Evolutionary conservation across 768 basidiomycete genomes (phyloP).

Genomic region (Pholiota molesta): DNA sequence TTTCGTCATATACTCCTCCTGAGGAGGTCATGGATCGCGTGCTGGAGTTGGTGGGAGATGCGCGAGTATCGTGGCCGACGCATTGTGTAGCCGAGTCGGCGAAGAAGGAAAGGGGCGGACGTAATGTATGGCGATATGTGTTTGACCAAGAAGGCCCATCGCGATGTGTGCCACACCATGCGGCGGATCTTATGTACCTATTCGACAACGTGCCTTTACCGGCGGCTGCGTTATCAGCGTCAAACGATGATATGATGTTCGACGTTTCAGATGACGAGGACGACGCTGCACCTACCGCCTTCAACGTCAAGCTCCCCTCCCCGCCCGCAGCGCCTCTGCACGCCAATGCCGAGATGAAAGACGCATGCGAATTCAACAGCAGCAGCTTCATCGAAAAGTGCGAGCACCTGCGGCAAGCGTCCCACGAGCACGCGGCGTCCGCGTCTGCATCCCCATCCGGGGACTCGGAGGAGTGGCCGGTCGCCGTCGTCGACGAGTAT

Average conservation of each 20-base stretch:
- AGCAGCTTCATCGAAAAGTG: slow-evolving; percentile 8
- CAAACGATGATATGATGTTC: slow-evolving; percentile 8
- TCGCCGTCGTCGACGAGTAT: slow-evolving; percentile 65
- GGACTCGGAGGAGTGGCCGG: slow-evolving; percentile 49
- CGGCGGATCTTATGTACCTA: slow-evolving; percentile 73
- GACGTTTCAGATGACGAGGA: slow-evolving; percentile 35
- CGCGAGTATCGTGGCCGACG: slow-evolving; percentile 77
- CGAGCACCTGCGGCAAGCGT: background rate
- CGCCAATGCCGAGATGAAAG: slow-evolving; percentile 4
- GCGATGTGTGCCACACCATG: slow-evolving; percentile 67
- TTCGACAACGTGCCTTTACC: slow-evolving; percentile 76
- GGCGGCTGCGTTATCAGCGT: slow-evolving; percentile 16
- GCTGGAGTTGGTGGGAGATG: slow-evolving; percentile 76
- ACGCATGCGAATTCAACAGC: slow-evolving; percentile 15
- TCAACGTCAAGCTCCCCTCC: slow-evolving; percentile 1
- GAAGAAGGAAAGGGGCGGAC: slow-evolving; percentile 51
- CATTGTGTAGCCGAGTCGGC: slow-evolving; percentile 61
- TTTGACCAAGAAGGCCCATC: slow-evolving; percentile 82
- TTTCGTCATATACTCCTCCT: slow-evolving; percentile 58
- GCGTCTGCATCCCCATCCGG: background rate
- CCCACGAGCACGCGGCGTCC: background rate
- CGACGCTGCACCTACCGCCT: slow-evolving; percentile 7
- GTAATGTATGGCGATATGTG: slow-evolving; percentile 77
- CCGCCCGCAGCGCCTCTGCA: background rate
- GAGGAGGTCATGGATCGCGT: slow-evolving; percentile 71